Evolutionary conservation across 192 early-diverging fungal genomes (phyloP), one percentile per base, ranked within the genome.

Genomic region (Gorgonomyces haynaldii): DNA sequence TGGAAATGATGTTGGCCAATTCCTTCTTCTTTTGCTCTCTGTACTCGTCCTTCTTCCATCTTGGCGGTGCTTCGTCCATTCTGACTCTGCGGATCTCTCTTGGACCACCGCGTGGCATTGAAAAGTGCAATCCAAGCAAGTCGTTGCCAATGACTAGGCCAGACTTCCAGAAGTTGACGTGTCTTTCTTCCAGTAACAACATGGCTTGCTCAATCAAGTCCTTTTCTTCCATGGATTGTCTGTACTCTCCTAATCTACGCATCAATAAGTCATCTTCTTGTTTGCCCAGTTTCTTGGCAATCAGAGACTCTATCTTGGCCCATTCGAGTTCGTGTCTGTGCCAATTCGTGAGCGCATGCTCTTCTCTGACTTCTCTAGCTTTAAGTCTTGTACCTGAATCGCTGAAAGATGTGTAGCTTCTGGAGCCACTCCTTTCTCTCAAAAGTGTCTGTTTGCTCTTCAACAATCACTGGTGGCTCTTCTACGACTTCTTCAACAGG

Each of bases 91-190:
- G n/a, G 40, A 38, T 65, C 72, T 63, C 52, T 56, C 72, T 40
- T 9, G 50, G 56, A 24, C 72, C 72, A 3, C 72, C 67, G 15
- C 37, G 44, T 9, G 72, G 72, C 8, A 67, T 30, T 15, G 62
- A 62, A 32, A 67, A 56, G 3, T 57, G 61, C 16, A 75, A 45
- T 5, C 72, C 72, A n/a, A 75, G 44, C 17, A 75, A 49, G 31
- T 75, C 72, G 38, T 61, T 75, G 26, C 72, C 72, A 37, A 75
- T 54, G 27, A 54, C 28, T 12, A 70, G 40, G n/a, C 67, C 67
- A 22, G 45, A 52, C 38, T 62, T 66, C 72, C 72, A 75, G 52
- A 75, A 75, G 27, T 65, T 52, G 32, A 75, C 53, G 16, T 70
- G 45, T 30, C 52, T 34, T n/a, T 62, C 47, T 42, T 75, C 72